Percentiles rank a stretch among this genome's conserved stretches.
Conservation (phyloP, 805 yeast genomes). For the Starmerella roubikii region DNA sequence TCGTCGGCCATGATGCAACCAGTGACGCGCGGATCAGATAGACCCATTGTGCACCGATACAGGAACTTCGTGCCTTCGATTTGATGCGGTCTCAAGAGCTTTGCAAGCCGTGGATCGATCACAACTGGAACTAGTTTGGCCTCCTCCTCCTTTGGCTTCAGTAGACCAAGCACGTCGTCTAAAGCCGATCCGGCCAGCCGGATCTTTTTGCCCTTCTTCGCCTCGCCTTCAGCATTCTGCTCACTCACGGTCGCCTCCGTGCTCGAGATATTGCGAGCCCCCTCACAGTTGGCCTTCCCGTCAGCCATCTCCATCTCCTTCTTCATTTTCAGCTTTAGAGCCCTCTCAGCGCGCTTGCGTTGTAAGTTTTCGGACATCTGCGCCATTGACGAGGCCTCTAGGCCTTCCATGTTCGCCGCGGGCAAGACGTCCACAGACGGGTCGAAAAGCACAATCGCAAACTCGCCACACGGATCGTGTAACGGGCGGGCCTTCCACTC, state of each 20-base stretch:
- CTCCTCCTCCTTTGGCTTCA: constrained; percentile 33
- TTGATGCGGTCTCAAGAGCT: constrained; percentile 87
- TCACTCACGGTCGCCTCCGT: not conserved
- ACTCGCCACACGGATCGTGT: constrained; percentile 89
- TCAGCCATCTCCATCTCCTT: not conserved
- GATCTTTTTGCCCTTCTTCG: not conserved
- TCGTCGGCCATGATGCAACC: constrained; percentile 99
- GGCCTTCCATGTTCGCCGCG: constrained; percentile 15
- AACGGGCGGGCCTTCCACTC: constrained; percentile 72
- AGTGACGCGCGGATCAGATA: constrained; percentile 48
- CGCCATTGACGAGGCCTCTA: constrained; percentile 14
- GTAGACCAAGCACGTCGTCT: constrained; percentile 67
- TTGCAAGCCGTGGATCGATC: constrained; percentile 76
- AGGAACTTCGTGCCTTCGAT: constrained; percentile 88
- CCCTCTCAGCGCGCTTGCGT: not conserved
- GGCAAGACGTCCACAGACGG: constrained; percentile 64
- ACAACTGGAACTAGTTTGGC: constrained; percentile 74
- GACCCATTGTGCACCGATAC: constrained; percentile 81
- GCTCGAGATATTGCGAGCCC: not conserved
- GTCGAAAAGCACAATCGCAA: constrained; percentile 87
- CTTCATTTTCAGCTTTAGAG: not conserved
- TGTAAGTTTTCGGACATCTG: constrained; percentile 7
- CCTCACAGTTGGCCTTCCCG: not conserved
- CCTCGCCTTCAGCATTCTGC: not conserved
- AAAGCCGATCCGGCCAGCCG: constrained; percentile 33